Conservation (phyloP, 2,329 filamentous ascomycete genomes). For the Biscogniauxia sp. region DNA sequence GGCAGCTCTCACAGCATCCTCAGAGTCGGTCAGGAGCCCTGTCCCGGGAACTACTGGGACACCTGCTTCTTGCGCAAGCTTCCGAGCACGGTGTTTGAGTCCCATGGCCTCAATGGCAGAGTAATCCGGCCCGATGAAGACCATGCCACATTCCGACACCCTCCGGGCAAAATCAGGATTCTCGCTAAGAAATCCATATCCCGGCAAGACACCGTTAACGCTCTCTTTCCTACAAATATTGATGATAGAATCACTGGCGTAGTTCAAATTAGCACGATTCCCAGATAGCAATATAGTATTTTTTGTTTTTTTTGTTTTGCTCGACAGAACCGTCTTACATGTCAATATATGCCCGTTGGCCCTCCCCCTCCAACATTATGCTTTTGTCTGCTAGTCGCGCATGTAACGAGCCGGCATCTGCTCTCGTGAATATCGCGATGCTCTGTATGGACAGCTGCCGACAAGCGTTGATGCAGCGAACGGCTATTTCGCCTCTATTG, state of each 20-base stretch:
- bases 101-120: constrained; percentile 46
- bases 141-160: constrained; percentile 49
- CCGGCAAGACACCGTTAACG: constrained; percentile 53
- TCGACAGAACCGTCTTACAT: constrained; percentile 6
- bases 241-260: no score
- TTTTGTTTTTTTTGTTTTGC: no score
- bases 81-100: constrained; percentile 20
- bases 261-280: no score
- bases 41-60: constrained; percentile 35
- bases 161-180: constrained; percentile 56
- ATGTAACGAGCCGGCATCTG: constrained; percentile 21
- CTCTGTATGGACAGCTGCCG: constrained; percentile 12
- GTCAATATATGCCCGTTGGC: constrained; percentile 15
- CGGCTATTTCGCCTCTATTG: no score
- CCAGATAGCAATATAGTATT: no score
- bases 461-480: constrained; percentile 1
- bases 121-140: constrained; percentile 56
- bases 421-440: constrained; percentile 17
- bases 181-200: constrained; percentile 64
- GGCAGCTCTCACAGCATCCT: constrained; percentile 53
- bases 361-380: constrained; percentile 16
- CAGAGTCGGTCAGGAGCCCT: constrained; percentile 34
- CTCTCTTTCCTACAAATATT: no score
- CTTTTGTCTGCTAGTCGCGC: constrained; percentile 19
- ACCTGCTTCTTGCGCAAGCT: constrained; percentile 33